These are phyloP conservation scores for Rhodomyrtus psidioides DNA, from an alignment of 441 rosid species.

Conservation along the genomic window DNA sequence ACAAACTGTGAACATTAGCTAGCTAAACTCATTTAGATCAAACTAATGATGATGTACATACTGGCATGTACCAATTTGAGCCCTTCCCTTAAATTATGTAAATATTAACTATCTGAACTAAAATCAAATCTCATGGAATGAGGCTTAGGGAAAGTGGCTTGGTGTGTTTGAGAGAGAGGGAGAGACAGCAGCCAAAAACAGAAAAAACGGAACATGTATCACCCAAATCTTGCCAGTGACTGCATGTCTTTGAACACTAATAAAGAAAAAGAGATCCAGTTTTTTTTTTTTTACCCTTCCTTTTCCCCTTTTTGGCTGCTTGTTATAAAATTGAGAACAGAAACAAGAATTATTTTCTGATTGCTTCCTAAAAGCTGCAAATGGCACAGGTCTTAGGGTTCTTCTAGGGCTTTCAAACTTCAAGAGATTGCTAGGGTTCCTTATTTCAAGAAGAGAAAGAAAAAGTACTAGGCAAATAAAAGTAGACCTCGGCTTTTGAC, in stretches of 20 bases:
- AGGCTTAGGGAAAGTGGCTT: not conserved
- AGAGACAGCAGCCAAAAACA: not conserved
- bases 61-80: not conserved
- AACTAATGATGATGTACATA: not conserved
- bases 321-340: not conserved
- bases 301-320: not conserved
- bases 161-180: not conserved
- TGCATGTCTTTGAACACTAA: not conserved
- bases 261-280: not conserved
- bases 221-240: not conserved
- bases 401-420: conserved; percentile 3
- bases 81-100: not conserved
- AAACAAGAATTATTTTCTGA: not conserved
- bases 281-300: not conserved
- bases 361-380: not conserved
- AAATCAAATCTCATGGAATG: not conserved
- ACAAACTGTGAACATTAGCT: not conserved
- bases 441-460: conserved; percentile 6
- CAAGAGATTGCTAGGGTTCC: not conserved
- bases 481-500: conserved; percentile 25
- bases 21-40: not conserved
- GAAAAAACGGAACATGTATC: not conserved
- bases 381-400: not conserved
- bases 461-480: not conserved
- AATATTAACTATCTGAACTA: not conserved